Percentiles rank a stretch among this genome's conserved stretches.
phyloP scores from a whole-genome alignment of 2,329 filamentous ascomycete genomes.

The Macrophomina phaseolina region DNA sequence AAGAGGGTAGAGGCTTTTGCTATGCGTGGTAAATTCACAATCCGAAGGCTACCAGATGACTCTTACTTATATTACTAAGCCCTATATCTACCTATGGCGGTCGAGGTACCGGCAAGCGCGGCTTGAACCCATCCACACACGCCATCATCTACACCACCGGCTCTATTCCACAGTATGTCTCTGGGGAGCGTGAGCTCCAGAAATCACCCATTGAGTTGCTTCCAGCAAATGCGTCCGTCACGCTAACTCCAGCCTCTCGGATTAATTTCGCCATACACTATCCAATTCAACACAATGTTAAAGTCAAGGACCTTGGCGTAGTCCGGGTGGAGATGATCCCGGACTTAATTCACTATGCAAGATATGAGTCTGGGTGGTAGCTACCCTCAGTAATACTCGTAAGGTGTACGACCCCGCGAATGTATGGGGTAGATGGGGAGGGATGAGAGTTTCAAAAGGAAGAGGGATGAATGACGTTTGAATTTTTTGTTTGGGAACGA shows the following conservation, averaged over 20 bases:
- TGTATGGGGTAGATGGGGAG: no score
- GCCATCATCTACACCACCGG: constrained; percentile 42
- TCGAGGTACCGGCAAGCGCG: constrained; percentile 44
- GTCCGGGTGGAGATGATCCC: constrained; percentile 38
- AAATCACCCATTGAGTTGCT: constrained; percentile 43
- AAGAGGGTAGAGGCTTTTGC: constrained; percentile 32
- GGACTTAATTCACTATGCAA: neutral
- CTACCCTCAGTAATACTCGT: no score
- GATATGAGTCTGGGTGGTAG: neutral
- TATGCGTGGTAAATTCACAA: constrained; percentile 33
- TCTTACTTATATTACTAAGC: constrained; percentile 32
- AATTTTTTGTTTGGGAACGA: no score
- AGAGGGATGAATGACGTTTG: no score
- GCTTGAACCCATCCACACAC: constrained; percentile 45
- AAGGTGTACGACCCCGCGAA: no score
- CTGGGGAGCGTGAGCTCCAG: constrained; percentile 39
- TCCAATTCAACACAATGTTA: constrained; percentile 52
- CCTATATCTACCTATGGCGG: constrained; percentile 49
- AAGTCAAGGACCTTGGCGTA: constrained; percentile 47
- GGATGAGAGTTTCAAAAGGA: no score
- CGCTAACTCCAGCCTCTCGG: constrained; percentile 44
- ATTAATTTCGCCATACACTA: constrained; percentile 51
- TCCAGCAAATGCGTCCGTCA: constrained; percentile 32
- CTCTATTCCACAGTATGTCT: neutral
- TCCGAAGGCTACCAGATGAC: no score